Conservation (phyloP, 306 rosid genomes). For the Psophocarpus tetragonolobus region DNA sequence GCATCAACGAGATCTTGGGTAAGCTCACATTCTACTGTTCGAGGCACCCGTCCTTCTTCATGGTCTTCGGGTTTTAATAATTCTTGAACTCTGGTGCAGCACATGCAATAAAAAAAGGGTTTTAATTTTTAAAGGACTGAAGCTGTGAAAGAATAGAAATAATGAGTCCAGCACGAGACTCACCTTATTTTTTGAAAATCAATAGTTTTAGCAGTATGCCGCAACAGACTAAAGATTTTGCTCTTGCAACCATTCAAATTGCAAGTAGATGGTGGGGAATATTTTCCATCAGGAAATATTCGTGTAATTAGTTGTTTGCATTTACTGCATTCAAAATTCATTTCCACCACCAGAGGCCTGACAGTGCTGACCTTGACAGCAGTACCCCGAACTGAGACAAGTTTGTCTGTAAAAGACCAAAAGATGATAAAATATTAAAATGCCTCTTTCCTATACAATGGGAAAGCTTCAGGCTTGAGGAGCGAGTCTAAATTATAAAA, state of each 20-base stretch:
- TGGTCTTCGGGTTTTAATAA: constrained; percentile 81
- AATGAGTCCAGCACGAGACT: constrained; percentile 21
- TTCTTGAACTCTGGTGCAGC: constrained; percentile 70
- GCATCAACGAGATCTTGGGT: constrained; percentile 89
- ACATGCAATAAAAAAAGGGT: neutral
- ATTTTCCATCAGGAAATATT: constrained; percentile 85
- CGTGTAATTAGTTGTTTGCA: constrained; percentile 67
- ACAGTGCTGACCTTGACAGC: constrained; percentile 83
- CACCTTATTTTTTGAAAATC: constrained; percentile 95
- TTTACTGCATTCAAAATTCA: constrained; percentile 80
- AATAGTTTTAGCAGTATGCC: constrained; percentile 71
- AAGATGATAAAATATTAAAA: constrained; percentile 15
- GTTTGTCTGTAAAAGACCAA: constrained; percentile 64
- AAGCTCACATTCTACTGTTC: constrained; percentile 96
- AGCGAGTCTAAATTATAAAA: neutral
- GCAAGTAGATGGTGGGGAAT: constrained; percentile 78
- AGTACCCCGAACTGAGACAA: constrained; percentile 91
- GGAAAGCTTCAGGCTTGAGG: constrained; percentile 1
- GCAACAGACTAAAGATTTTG: constrained; percentile 68
- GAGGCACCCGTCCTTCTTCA: constrained; percentile 96
- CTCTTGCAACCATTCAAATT: constrained; percentile 88
- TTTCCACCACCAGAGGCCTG: constrained; percentile 74
- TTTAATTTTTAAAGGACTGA: constrained; percentile 9
- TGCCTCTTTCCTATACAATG: constrained; percentile 1
- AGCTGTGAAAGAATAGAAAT: constrained; percentile 15